Evolutionary conservation across 2,329 filamentous ascomycete genomes (phyloP).

Genomic region (Penicillium sp.): DNA sequence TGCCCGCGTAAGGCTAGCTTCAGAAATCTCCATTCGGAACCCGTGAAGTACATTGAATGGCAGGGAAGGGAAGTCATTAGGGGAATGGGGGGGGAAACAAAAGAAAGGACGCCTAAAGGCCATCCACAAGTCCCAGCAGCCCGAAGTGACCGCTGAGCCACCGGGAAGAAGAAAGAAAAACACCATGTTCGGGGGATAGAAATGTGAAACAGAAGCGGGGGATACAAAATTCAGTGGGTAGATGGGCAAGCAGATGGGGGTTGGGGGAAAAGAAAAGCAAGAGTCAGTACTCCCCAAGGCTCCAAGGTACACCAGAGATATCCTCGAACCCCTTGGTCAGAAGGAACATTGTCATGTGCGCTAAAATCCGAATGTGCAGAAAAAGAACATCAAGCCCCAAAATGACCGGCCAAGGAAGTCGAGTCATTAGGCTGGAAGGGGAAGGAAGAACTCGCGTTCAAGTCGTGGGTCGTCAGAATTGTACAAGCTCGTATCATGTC

Average conservation of each 20-base stretch:
- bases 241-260: not conserved
- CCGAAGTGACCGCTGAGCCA: not conserved
- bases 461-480: slow-evolving; percentile 27
- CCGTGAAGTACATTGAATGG: slow-evolving; percentile 24
- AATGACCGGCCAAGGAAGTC: not conserved
- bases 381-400: slow-evolving; percentile 9
- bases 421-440: slow-evolving; percentile 3
- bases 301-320: not conserved
- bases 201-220: slow-evolving; percentile 17
- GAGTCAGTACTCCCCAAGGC: slow-evolving; percentile 2
- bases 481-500: slow-evolving; percentile 27
- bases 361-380: slow-evolving; percentile 12
- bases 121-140: not conserved
- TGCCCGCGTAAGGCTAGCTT: slow-evolving; percentile 17
- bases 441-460: slow-evolving; percentile 14
- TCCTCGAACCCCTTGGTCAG: slow-evolving; percentile 1
- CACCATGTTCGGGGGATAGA: slow-evolving; percentile 9
- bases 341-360: slow-evolving; percentile 14
- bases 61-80: slow-evolving; percentile 17
- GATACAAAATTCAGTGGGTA: not conserved
- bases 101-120: not conserved
- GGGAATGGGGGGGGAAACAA: slow-evolving; percentile 8
- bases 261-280: slow-evolving; percentile 2
- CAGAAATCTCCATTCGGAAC: slow-evolving; percentile 22
- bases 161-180: slow-evolving; percentile 7